Evolutionary conservation across 371 early-diverging fungal species (phyloP).

Genomic region (Mucor irregularis): DNA sequence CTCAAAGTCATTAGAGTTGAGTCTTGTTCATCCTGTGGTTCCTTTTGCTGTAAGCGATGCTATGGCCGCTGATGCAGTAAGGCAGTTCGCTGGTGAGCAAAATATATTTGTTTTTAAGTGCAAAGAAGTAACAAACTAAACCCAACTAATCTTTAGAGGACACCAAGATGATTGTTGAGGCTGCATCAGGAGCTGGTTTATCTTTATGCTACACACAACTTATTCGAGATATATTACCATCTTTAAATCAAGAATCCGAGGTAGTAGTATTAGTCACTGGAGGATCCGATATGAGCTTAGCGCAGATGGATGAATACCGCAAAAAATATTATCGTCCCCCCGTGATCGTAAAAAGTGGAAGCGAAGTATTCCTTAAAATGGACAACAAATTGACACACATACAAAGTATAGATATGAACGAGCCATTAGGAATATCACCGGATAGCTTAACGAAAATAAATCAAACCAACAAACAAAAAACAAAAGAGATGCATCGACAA

Average conservation of each 20-base stretch:
- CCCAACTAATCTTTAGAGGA: constrained; percentile 46
- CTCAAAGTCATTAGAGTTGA: constrained; percentile 57
- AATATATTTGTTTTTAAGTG: too few relatives aligned
- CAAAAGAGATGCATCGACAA: not conserved
- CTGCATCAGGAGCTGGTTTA: constrained; percentile 61
- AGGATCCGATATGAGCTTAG: constrained; percentile 58
- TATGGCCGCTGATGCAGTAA: constrained; percentile 59
- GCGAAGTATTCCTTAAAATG: constrained; percentile 60
- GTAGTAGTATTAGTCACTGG: constrained; percentile 62
- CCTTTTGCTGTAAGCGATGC: constrained; percentile 65
- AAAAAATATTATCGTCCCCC: constrained; percentile 51
- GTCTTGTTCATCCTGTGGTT: constrained; percentile 58
- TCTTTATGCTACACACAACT: constrained; percentile 56
- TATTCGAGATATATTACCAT: constrained; percentile 55
- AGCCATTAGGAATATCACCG: constrained; percentile 30
- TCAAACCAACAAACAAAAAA: constrained; percentile 1
- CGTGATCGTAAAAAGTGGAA: constrained; percentile 60
- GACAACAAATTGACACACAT: constrained; percentile 39
- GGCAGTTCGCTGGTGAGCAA: constrained; percentile 59
- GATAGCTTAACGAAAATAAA: constrained; percentile 11
- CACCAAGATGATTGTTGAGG: constrained; percentile 57
- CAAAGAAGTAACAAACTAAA: not conserved
- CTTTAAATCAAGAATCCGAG: constrained; percentile 47
- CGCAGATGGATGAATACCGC: constrained; percentile 49
- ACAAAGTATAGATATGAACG: constrained; percentile 30